A percentile compares a stretch with the other conserved stretches of the same genome.
These are phyloP conservation scores for Globisporangium alternatum DNA, from an alignment of 352 stramenopile species.

Conservation along the genomic window DNA sequence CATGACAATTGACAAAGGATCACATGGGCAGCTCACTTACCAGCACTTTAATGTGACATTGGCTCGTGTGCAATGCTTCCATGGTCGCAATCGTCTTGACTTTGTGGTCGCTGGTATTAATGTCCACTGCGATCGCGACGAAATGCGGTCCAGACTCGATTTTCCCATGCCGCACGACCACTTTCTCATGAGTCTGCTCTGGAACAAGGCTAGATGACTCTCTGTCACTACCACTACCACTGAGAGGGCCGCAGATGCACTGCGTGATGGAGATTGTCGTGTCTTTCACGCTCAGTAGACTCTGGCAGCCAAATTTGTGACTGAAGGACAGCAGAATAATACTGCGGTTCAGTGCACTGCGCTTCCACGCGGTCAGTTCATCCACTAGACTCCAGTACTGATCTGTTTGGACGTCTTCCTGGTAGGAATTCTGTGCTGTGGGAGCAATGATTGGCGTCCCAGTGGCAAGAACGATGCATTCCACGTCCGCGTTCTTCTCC, in stretches of 20 bases:
- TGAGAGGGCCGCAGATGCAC: conserved; percentile 38
- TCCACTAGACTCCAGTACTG: conserved; percentile 21
- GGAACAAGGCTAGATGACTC: neutral
- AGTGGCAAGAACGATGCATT: conserved; percentile 5
- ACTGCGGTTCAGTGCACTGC: conserved; percentile 19
- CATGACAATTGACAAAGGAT: neutral
- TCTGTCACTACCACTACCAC: neutral
- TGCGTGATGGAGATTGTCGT: conserved; percentile 34
- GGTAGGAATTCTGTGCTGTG: neutral
- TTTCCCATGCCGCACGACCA: conserved; percentile 6
- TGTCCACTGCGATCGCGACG: neutral
- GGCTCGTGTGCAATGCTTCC: neutral
- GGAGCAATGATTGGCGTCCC: neutral
- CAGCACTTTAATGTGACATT: neutral
- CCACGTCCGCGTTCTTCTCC: neutral
- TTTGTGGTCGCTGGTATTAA: neutral
- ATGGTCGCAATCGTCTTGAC: neutral
- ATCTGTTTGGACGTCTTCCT: neutral
- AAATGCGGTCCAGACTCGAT: conserved; percentile 11
- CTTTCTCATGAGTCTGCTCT: conserved; percentile 2
- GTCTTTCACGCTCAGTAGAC: conserved; percentile 30
- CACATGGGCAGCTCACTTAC: conserved; percentile 6
- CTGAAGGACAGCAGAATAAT: conserved; percentile 25
- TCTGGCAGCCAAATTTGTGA: conserved; percentile 17
- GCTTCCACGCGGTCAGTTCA: conserved; percentile 30